Conservation (phyloP, 2,329 filamentous ascomycete genomes). For the Pyrenochaeta sp. region DNA sequence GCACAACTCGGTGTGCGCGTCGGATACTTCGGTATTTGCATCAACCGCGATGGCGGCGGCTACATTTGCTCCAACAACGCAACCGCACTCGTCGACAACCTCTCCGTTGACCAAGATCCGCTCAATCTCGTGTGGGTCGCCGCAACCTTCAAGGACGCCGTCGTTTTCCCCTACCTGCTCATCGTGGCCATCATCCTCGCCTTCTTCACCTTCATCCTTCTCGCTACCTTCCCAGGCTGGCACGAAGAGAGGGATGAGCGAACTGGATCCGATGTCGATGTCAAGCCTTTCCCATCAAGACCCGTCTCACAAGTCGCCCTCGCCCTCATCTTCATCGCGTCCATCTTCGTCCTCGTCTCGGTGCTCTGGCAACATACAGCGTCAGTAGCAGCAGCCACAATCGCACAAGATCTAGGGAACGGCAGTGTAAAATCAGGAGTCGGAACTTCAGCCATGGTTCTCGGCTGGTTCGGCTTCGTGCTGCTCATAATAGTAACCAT, state of each 20-base stretch:
- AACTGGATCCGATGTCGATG: constrained; percentile 81
- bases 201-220: constrained; percentile 91
- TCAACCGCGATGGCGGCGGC: constrained; percentile 86
- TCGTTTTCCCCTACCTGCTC: constrained; percentile 97
- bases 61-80: constrained; percentile 99
- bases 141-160: constrained; percentile 96
- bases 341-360: constrained; percentile 70
- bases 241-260: constrained; percentile 85
- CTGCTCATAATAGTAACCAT: constrained; percentile 95
- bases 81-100: constrained; percentile 86
- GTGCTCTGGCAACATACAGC: constrained; percentile 94
- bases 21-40: constrained; percentile 97
- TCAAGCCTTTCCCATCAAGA: constrained; percentile 92
- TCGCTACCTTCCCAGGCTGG: constrained; percentile 97
- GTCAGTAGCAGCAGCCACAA: constrained; percentile 91
- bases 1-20: constrained; percentile 89
- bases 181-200: constrained; percentile 98
- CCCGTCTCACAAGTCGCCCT: constrained; percentile 92
- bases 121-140: constrained; percentile 98
- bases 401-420: constrained; percentile 91
- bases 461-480: constrained; percentile 97
- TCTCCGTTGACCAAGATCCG: constrained; percentile 90
- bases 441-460: constrained; percentile 92
- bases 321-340: constrained; percentile 82
- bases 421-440: constrained; percentile 86